A percentile compares a stretch with the other conserved stretches of the same genome.
Evolutionary conservation across 306 rosid species (phyloP).

Genomic region (Cicer yamashitae): DNA sequence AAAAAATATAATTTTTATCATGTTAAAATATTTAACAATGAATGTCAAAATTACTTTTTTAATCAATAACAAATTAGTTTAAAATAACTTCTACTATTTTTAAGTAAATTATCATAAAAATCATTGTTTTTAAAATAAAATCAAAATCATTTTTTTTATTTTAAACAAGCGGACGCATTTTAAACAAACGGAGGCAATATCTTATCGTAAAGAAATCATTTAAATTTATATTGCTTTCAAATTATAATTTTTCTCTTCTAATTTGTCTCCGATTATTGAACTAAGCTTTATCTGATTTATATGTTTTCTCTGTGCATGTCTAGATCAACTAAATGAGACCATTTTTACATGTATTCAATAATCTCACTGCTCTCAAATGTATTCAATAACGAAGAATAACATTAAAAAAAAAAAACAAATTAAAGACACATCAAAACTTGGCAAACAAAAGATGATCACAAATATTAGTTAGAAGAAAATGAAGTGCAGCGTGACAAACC

Average conservation of each 20-base stretch:
- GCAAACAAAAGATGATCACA: slow-evolving; percentile 13
- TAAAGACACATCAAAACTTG: neutral
- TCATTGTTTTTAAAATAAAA: too few relatives aligned
- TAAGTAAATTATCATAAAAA: too few relatives aligned
- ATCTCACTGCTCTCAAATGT: neutral
- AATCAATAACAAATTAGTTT: too few relatives aligned
- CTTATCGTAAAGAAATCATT: neutral
- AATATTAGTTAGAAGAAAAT: neutral
- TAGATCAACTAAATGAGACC: neutral
- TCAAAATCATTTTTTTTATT: too few relatives aligned
- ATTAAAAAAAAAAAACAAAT: neutral
- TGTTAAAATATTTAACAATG: too few relatives aligned
- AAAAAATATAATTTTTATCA: too few relatives aligned
- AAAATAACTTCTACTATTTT: too few relatives aligned
- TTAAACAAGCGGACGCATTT: neutral
- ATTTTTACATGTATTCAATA: neutral
- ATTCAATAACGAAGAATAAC: neutral
- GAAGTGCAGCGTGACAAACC: neutral
- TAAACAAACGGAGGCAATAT: too few relatives aligned
- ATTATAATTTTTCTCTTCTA: neutral
- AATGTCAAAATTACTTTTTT: too few relatives aligned
- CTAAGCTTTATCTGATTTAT: neutral
- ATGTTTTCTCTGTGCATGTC: neutral
- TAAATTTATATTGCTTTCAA: neutral
- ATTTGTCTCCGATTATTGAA: neutral